A percentile compares a stretch with the other conserved stretches of the same genome.
These are phyloP conservation scores for Alloascoidea africana DNA, from an alignment of 805 yeast species.

Conservation along the genomic window DNA sequence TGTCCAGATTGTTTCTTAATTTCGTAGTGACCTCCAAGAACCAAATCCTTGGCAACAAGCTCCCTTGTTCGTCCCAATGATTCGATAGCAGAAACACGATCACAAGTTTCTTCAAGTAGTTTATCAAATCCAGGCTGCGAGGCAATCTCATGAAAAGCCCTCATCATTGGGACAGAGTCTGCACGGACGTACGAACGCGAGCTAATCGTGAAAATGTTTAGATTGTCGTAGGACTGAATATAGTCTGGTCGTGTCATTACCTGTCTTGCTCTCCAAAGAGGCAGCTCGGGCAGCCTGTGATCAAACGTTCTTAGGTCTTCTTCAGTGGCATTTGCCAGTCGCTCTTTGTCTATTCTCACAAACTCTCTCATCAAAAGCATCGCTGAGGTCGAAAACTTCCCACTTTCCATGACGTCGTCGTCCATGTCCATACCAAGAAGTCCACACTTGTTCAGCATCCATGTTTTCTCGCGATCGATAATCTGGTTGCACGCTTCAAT, in stretches of 20 bases:
- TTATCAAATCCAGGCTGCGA: constrained; percentile 57
- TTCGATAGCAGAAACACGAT: constrained; percentile 63
- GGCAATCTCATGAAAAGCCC: constrained; percentile 71
- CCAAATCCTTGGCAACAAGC: constrained; percentile 53
- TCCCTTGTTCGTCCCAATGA: constrained; percentile 68
- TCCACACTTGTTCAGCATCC: constrained; percentile 79
- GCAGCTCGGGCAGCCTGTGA: constrained; percentile 55
- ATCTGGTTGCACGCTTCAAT: constrained; percentile 49
- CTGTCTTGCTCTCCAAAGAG: constrained; percentile 74
- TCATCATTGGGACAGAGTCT: constrained; percentile 80
- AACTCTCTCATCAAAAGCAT: constrained; percentile 58
- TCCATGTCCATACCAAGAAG: constrained; percentile 68
- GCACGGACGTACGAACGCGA: constrained; percentile 60
- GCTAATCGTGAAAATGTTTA: constrained; percentile 70
- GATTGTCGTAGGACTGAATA: constrained; percentile 57
- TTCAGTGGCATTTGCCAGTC: constrained; percentile 11
- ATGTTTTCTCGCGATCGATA: constrained; percentile 68
- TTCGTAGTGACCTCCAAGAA: constrained; percentile 7
- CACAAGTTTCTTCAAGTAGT: constrained; percentile 45
- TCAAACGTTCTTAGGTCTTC: constrained; percentile 17
- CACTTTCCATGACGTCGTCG: constrained; percentile 78
- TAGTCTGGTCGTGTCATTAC: constrained; percentile 77
- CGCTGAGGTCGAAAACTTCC: constrained; percentile 61
- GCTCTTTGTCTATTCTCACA: constrained; percentile 46
- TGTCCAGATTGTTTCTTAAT: neutral